These are phyloP conservation scores for Ceratorhiza oryzae-sativae DNA, from an alignment of 1,284 basidiomycete genomes.

Conservation along the genomic window DNA sequence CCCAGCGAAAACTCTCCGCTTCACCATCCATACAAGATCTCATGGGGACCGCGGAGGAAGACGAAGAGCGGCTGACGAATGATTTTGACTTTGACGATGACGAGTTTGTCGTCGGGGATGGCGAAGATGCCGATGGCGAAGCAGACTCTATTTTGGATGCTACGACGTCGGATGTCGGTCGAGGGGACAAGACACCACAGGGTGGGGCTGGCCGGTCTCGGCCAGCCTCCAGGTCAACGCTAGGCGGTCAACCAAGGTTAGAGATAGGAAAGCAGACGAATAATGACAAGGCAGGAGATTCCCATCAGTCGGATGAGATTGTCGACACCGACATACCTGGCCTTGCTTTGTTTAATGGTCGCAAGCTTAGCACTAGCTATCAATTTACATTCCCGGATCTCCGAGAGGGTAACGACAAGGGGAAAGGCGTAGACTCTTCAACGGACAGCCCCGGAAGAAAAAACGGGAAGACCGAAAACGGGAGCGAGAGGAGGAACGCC, in stretches of 20 bases:
- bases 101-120: constrained; percentile 26
- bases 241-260: not conserved
- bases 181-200: not conserved
- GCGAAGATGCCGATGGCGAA: constrained; percentile 22
- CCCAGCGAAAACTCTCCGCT: not conserved
- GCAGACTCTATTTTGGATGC: constrained; percentile 19
- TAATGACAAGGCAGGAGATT: constrained; percentile 24
- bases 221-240: not conserved
- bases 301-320: constrained; percentile 45
- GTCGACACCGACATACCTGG: constrained; percentile 51
- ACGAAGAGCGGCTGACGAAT: constrained; percentile 32
- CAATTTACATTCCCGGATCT: constrained; percentile 76
- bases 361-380: constrained; percentile 55
- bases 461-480: constrained; percentile 19
- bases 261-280: constrained; percentile 35
- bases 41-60: not conserved
- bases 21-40: not conserved
- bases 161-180: constrained; percentile 17
- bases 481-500: constrained; percentile 28
- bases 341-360: constrained; percentile 49
- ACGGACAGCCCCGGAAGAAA: not conserved
- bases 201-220: not conserved
- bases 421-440: not conserved
- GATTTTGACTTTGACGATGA: constrained; percentile 33
- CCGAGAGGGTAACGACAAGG: not conserved